Percentiles rank a stretch among this genome's conserved stretches.
Evolutionary conservation across 108 stramenopile species (phyloP).

Genomic region (Craspedostauros australis): DNA sequence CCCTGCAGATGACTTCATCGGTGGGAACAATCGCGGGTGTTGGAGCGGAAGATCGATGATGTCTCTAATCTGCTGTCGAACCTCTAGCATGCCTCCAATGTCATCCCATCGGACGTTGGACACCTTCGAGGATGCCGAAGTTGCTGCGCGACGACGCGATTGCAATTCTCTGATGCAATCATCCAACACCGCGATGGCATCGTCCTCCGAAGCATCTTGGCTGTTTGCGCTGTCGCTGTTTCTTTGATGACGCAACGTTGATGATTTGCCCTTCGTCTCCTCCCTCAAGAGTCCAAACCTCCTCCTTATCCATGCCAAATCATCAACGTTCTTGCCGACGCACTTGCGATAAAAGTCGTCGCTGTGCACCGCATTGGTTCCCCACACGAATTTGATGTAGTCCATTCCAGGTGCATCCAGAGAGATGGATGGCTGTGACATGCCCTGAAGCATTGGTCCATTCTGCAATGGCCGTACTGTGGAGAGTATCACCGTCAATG

Average conservation of each 20-base stretch:
- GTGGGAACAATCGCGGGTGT: constrained; percentile 89
- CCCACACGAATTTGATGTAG: constrained; percentile 60
- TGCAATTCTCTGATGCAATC: constrained; percentile 26
- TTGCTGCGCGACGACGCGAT: constrained; percentile 3
- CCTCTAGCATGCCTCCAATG: constrained; percentile 91
- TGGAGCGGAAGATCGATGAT: constrained; percentile 96
- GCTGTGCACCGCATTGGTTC: background rate
- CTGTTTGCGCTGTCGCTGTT: background rate
- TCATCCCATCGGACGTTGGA: constrained; percentile 88
- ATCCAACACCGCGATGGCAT: background rate
- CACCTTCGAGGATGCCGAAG: constrained; percentile 23
- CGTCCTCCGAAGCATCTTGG: background rate
- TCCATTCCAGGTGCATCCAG: constrained; percentile 42
- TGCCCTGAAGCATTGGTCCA: constrained; percentile 47
- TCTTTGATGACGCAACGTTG: background rate
- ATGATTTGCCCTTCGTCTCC: too few species aligned
- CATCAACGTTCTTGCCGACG: constrained; percentile 33
- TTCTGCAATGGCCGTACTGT: constrained; percentile 33
- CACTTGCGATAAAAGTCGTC: background rate
- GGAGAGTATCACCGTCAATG: constrained; percentile 54
- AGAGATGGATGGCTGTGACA: constrained; percentile 40
- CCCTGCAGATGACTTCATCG: constrained; percentile 69
- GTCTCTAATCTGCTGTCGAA: constrained; percentile 95
- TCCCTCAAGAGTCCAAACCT: background rate
- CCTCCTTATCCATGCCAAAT: constrained; percentile 5